A percentile compares a stretch with the other conserved stretches of the same genome.
Conservation (phyloP, 78 protist species). For the Cavenderia fasciculata region DNA sequence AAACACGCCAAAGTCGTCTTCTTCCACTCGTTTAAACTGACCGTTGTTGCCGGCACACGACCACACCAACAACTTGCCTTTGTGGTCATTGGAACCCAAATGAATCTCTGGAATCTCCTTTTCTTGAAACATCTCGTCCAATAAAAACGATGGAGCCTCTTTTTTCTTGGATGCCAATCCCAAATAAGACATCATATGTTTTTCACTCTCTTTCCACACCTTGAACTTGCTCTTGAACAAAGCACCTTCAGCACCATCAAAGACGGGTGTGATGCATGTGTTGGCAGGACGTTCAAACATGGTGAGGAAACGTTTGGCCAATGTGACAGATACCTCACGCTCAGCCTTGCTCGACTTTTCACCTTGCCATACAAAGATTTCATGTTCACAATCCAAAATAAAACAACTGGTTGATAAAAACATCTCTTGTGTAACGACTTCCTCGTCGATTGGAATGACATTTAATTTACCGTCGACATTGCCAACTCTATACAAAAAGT, state of each 20-base stretch:
- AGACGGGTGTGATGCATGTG: neutral
- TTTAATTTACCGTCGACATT: conserved; percentile 44
- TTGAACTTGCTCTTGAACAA: conserved; percentile 32
- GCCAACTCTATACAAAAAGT: conserved; percentile 22
- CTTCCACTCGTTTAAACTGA: conserved; percentile 48
- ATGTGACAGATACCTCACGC: conserved; percentile 14
- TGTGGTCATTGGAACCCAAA: conserved; percentile 13
- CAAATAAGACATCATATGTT: conserved; percentile 9
- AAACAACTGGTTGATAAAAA: conserved; percentile 43
- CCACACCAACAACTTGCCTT: conserved; percentile 62
- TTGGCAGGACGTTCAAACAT: conserved; percentile 46
- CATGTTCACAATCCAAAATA: conserved; percentile 71
- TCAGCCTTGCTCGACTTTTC: neutral
- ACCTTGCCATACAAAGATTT: conserved; percentile 78
- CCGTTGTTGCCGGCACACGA: neutral
- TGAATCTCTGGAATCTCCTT: conserved; percentile 1
- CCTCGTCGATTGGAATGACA: conserved; percentile 36
- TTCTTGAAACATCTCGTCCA: conserved; percentile 20
- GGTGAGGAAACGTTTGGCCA: conserved; percentile 41
- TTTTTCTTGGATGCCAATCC: conserved; percentile 28
- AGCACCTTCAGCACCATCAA: conserved; percentile 42
- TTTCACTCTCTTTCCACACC: conserved; percentile 45
- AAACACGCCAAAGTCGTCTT: conserved; percentile 72
- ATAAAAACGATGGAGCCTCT: conserved; percentile 1
- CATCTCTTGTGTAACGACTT: conserved; percentile 47